phyloP scores from a whole-genome alignment of 441 rosid species.

The Croton setiger region DNA sequence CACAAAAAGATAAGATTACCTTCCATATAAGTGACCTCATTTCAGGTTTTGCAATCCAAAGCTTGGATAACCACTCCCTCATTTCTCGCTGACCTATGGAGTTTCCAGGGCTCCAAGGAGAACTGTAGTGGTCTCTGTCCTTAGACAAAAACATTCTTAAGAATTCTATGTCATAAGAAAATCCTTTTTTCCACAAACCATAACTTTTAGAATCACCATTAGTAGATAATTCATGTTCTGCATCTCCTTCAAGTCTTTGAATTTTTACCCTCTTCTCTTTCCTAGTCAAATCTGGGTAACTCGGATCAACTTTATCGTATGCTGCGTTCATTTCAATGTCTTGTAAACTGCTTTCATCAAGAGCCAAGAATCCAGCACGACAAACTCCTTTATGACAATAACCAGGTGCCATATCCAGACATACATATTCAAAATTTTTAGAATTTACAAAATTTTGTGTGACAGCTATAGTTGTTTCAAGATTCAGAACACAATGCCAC shows the following conservation, averaged over 20 bases:
- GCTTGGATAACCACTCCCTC: constrained; percentile 87
- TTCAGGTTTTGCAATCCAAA: constrained; percentile 77
- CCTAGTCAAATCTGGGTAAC: constrained; percentile 64
- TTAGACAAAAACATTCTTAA: constrained; percentile 65
- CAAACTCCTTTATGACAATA: constrained; percentile 92
- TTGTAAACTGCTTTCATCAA: constrained; percentile 49
- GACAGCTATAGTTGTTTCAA: constrained; percentile 87
- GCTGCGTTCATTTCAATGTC: constrained; percentile 32
- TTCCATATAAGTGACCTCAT: constrained; percentile 89
- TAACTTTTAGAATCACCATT: constrained; percentile 39
- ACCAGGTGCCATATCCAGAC: constrained; percentile 98
- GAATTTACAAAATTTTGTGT: constrained; percentile 92
- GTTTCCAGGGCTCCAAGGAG: constrained; percentile 85
- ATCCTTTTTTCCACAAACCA: constrained; percentile 56
- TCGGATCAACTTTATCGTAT: constrained; percentile 33
- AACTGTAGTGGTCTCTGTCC: constrained; percentile 85
- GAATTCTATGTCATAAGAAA: constrained; percentile 68
- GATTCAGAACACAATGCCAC: constrained; percentile 97
- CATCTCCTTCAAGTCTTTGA: constrained; percentile 33
- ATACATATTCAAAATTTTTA: constrained; percentile 81
- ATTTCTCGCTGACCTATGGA: constrained; percentile 94
- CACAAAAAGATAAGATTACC: constrained; percentile 35
- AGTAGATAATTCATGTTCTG: constrained; percentile 30
- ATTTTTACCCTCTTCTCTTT: constrained; percentile 72
- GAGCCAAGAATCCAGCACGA: constrained; percentile 90